Conservation (phyloP, 202 grass and related monocot species). For the Bolboschoenoplectus hybrid region DNA sequence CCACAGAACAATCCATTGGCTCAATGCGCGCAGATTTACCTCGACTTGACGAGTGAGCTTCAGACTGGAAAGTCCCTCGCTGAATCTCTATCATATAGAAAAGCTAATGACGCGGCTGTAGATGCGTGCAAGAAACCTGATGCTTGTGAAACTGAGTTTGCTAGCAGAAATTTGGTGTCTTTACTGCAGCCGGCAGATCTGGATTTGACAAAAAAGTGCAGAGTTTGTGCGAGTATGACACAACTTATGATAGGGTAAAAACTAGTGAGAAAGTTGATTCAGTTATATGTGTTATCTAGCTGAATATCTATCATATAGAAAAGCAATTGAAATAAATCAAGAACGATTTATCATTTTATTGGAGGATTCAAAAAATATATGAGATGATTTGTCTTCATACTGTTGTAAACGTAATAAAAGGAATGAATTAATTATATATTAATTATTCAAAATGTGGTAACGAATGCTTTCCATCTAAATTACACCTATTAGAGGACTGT, state of each 20-base stretch:
- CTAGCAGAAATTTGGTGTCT: not conserved
- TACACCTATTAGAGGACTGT: too few relatives aligned
- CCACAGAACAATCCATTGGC: not conserved
- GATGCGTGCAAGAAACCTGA: not conserved
- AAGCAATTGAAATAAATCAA: too few relatives aligned
- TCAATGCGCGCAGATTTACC: not conserved
- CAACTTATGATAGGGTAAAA: slow-evolving; percentile 8
- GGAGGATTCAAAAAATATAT: too few relatives aligned
- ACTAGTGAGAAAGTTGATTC: not conserved
- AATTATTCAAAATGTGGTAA: too few relatives aligned
- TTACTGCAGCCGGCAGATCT: not conserved
- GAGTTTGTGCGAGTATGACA: not conserved
- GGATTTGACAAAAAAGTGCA: not conserved
- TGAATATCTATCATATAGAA: too few relatives aligned
- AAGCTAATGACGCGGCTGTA: not conserved
- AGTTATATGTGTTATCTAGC: not conserved
- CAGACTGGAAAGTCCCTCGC: not conserved
- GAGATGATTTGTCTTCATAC: too few relatives aligned
- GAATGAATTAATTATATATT: too few relatives aligned
- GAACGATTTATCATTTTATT: too few relatives aligned
- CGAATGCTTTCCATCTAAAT: too few relatives aligned
- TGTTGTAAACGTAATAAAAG: too few relatives aligned
- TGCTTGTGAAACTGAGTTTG: not conserved
- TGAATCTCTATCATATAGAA: not conserved
- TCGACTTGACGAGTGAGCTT: not conserved